A percentile compares a stretch with the other conserved stretches of the same genome.
Conservation (phyloP, 1,139 yeast species). For the Geotrichum macrosporum region DNA sequence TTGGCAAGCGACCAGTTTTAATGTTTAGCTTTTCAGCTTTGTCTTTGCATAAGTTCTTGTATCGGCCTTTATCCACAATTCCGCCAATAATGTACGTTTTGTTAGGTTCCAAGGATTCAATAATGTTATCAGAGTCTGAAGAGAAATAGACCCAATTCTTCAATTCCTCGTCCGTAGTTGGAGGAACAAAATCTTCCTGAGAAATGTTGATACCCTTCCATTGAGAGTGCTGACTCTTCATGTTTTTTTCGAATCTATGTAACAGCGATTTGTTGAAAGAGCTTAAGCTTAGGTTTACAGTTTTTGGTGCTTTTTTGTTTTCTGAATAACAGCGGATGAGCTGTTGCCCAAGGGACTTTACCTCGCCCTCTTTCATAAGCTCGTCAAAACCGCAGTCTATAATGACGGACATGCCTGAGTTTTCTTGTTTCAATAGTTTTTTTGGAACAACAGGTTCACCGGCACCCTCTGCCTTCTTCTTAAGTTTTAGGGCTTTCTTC, state of each 20-base stretch:
- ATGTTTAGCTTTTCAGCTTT: conserved; percentile 76
- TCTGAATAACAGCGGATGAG: conserved; percentile 77
- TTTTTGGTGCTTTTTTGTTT: conserved; percentile 57
- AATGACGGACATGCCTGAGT: conserved; percentile 45
- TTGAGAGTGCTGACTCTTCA: conserved; percentile 50
- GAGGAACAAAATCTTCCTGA: conserved; percentile 44
- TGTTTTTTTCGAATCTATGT: conserved; percentile 60
- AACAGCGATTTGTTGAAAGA: conserved; percentile 64
- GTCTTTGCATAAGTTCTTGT: conserved; percentile 72
- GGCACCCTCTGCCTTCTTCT: conserved; percentile 31
- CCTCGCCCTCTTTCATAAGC: conserved; percentile 73
- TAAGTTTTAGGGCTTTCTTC: conserved; percentile 35
- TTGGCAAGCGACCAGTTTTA: conserved; percentile 75
- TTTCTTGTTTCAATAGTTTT: conserved; percentile 10
- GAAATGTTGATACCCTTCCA: conserved; percentile 65
- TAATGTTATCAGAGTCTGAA: conserved; percentile 76
- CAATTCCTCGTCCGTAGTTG: conserved; percentile 7
- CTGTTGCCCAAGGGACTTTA: conserved; percentile 73
- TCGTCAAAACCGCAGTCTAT: conserved; percentile 91
- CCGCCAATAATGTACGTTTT: conserved; percentile 89
- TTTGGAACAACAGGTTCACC: conserved; percentile 20
- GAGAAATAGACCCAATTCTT: conserved; percentile 63
- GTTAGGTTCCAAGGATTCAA: conserved; percentile 58
- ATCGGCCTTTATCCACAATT: conserved; percentile 90
- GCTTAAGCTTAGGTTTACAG: conserved; percentile 58